Evolutionary conservation across 176 grass and related monocot species (phyloP).

Genomic region (Eremochloa ophiuroides): DNA sequence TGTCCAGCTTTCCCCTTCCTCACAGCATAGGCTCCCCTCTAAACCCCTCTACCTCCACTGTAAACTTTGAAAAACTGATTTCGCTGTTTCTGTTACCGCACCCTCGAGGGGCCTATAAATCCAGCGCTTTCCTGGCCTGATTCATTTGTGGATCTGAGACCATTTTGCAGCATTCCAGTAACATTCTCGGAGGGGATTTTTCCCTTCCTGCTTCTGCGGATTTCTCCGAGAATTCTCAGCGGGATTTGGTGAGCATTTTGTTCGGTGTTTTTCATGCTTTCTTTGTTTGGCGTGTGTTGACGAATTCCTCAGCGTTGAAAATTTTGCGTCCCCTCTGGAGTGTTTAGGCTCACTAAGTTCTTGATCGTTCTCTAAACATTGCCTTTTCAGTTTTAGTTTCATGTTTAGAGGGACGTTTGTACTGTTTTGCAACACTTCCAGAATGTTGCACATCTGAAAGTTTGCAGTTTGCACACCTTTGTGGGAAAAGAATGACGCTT

Average conservation of each 20-base stretch:
- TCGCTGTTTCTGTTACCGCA: neutral
- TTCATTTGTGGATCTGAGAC: neutral
- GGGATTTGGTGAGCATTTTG: conserved; percentile 1
- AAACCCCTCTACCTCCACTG: neutral
- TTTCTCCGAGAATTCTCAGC: neutral
- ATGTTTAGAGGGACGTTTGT: neutral
- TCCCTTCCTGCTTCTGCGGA: neutral
- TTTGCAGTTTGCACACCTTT: conserved; percentile 18
- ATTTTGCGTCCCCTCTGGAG: neutral
- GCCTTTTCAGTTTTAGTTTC: neutral
- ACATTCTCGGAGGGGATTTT: neutral
- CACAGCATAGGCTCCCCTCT: neutral
- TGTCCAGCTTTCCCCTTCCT: conserved; percentile 11
- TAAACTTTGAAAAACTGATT: neutral
- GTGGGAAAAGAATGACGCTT: neutral
- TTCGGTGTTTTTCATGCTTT: neutral
- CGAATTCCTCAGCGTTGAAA: neutral
- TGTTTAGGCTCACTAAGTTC: neutral
- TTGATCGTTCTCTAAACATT: neutral
- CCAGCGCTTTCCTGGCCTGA: neutral
- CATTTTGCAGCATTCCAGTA: neutral
- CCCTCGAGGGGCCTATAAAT: neutral
- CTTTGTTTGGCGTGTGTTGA: neutral
- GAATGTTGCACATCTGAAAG: conserved; percentile 21
- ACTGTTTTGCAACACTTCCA: neutral